Percentiles rank a stretch among this genome's conserved stretches.
Evolutionary conservation across 1,284 basidiomycete genomes (phyloP).

Genomic region (Malassezia yamatoensis): DNA sequence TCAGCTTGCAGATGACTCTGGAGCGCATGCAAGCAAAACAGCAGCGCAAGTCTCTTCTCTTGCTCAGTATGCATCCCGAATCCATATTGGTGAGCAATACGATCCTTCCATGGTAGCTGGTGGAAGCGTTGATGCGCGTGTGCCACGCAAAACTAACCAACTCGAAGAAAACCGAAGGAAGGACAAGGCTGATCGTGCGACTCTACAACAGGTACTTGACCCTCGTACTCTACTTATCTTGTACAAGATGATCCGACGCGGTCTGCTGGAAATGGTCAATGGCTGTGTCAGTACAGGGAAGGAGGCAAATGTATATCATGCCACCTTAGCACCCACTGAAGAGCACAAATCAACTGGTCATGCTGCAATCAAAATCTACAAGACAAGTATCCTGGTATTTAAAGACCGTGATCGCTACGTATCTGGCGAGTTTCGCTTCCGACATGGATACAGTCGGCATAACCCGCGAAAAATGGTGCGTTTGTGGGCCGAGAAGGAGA

Average conservation of each 20-base stretch:
- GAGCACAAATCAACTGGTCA: conserved; percentile 16
- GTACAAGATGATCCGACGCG: conserved; percentile 44
- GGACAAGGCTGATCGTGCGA: conserved; percentile 46
- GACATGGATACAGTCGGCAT: conserved; percentile 76
- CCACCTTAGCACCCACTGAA: conserved; percentile 22
- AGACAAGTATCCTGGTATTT: conserved; percentile 94
- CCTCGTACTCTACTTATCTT: conserved; percentile 44
- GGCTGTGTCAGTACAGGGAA: conserved; percentile 44
- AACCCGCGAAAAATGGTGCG: conserved; percentile 99
- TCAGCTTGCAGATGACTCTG: background rate
- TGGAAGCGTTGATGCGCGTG: conserved; percentile 32
- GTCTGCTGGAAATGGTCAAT: conserved; percentile 33
- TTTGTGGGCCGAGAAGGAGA: conserved; percentile 98
- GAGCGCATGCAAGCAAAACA: conserved; percentile 20
- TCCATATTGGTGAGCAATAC: conserved; percentile 33
- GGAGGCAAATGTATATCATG: conserved; percentile 46
- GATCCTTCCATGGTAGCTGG: conserved; percentile 39
- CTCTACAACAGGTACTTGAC: conserved; percentile 44
- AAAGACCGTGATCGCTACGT: conserved; percentile 94
- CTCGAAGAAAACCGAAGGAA: conserved; percentile 30
- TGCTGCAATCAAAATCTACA: conserved; percentile 81
- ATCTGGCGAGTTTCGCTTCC: conserved; percentile 77
- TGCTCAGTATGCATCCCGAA: conserved; percentile 33
- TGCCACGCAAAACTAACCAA: conserved; percentile 40
- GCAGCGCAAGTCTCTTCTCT: conserved; percentile 37